phyloP scores from a whole-genome alignment of 495 filamentous ascomycete species.

The Lichenothelia convexa region DNA sequence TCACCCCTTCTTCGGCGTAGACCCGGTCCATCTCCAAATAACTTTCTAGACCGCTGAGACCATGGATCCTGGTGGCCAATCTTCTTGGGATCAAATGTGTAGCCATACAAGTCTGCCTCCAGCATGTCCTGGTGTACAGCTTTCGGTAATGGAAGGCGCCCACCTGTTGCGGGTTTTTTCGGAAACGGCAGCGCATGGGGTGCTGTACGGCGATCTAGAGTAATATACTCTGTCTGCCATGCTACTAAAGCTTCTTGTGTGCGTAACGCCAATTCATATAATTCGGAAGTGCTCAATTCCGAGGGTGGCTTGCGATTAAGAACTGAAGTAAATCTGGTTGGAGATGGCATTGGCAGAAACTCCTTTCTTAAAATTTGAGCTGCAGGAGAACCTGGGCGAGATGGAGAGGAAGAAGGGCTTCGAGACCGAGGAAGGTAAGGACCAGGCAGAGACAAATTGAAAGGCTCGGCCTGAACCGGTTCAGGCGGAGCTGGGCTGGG shows the following conservation, averaged over 20 bases:
- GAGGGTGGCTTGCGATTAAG: slow-evolving; percentile 17
- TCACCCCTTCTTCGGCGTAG: slow-evolving; percentile 9
- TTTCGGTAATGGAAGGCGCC: slow-evolving; percentile 13
- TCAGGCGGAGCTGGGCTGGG: no score
- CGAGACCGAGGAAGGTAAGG: no score
- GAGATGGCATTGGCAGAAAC: slow-evolving; percentile 15
- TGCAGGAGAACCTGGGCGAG: no score
- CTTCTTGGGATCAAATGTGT: slow-evolving; percentile 19
- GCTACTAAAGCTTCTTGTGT: slow-evolving; percentile 32
- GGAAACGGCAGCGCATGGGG: slow-evolving; percentile 20
- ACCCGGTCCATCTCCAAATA: slow-evolving; percentile 18
- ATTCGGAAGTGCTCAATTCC: slow-evolving; percentile 24
- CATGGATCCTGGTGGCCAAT: slow-evolving; percentile 20
- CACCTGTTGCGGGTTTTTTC: slow-evolving; percentile 21
- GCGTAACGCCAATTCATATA: slow-evolving; percentile 35
- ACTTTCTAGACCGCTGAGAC: slow-evolving; percentile 13
- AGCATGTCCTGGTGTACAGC: slow-evolving; percentile 20
- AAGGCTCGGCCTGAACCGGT: no score
- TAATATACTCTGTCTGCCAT: slow-evolving; percentile 47
- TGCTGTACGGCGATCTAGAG: slow-evolving; percentile 34
- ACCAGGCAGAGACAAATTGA: no score
- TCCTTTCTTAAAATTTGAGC: background rate
- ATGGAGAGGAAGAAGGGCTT: background rate
- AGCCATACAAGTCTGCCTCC: slow-evolving; percentile 25
- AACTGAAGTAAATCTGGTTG: slow-evolving; percentile 10